Percentiles rank a stretch among this genome's conserved stretches.
Conservation (phyloP, 2,329 filamentous ascomycete species). For the Hymenoscyphus fructigenus region DNA sequence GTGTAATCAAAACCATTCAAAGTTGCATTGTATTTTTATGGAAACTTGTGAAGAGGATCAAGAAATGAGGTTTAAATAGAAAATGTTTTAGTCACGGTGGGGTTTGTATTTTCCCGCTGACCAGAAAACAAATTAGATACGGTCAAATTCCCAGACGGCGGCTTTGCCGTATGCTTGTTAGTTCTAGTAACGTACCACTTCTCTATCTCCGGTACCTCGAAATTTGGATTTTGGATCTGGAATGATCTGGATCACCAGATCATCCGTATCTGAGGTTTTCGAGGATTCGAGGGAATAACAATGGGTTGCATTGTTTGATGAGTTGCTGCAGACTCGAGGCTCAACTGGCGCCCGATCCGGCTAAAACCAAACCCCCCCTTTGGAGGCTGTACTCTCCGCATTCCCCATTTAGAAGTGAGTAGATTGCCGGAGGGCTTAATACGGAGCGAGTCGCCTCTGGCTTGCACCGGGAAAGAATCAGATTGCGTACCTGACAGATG, state of each 20-base stretch:
- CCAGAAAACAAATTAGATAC: background rate
- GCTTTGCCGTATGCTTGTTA: conserved; percentile 1
- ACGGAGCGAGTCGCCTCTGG: background rate
- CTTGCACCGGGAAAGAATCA: conserved; percentile 2
- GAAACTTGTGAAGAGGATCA: background rate
- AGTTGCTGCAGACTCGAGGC: background rate
- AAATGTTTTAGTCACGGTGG: background rate
- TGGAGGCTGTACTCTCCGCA: background rate
- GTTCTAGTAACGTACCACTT: background rate
- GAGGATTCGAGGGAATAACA: background rate
- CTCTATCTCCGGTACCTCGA: background rate
- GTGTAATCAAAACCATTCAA: background rate
- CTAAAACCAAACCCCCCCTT: background rate
- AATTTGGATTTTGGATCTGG: background rate
- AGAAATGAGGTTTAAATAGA: background rate
- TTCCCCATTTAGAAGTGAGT: background rate
- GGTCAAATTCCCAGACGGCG: background rate
- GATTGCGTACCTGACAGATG: conserved; percentile 3
- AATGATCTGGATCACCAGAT: background rate
- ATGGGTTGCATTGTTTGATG: background rate
- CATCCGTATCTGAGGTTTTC: background rate
- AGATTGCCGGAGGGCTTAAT: background rate
- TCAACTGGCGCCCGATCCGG: background rate
- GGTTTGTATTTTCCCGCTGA: background rate
- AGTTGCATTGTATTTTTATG: background rate